phyloP scores from a whole-genome alignment of 371 early-diverging fungal species.

The Dipsacomyces acuminosporus region DNA sequence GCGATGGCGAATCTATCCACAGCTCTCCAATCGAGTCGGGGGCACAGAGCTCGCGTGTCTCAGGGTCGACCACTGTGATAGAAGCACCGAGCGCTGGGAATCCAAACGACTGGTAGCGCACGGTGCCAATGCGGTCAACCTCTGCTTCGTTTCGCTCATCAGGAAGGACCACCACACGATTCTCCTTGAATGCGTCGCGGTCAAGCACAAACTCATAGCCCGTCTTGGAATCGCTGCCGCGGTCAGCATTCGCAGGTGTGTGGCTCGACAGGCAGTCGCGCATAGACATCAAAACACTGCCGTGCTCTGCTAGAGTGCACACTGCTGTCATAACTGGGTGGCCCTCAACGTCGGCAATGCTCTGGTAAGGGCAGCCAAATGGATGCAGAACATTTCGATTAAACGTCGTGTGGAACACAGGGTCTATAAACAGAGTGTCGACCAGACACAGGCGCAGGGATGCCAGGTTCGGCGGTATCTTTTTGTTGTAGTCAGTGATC shows the following conservation, averaged over 20 bases:
- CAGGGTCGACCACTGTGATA: constrained; percentile 78
- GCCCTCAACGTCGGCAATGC: constrained; percentile 42
- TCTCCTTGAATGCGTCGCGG: constrained; percentile 33
- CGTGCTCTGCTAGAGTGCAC: constrained; percentile 67
- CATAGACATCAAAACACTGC: constrained; percentile 61
- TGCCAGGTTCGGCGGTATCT: constrained; percentile 56
- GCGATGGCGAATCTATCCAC: constrained; percentile 71
- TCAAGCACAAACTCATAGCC: constrained; percentile 43
- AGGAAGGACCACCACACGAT: constrained; percentile 33
- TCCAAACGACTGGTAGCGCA: constrained; percentile 42
- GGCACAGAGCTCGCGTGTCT: constrained; percentile 66
- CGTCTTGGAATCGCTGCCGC: not conserved
- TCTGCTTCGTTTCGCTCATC: constrained; percentile 27
- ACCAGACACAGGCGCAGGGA: constrained; percentile 63
- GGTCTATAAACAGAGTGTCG: constrained; percentile 62
- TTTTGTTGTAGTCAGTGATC: constrained; percentile 56
- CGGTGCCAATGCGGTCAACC: constrained; percentile 23
- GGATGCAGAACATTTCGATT: constrained; percentile 59
- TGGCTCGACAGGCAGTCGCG: constrained; percentile 23
- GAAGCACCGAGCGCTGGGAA: constrained; percentile 46
- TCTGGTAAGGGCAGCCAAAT: constrained; percentile 50
- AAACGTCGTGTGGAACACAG: constrained; percentile 58
- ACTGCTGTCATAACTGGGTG: constrained; percentile 62
- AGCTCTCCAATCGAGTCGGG: constrained; percentile 78
- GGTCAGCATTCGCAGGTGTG: constrained; percentile 7